phyloP scores from a whole-genome alignment of 805 yeast genomes.

The Nakazawaea sp. region DNA sequence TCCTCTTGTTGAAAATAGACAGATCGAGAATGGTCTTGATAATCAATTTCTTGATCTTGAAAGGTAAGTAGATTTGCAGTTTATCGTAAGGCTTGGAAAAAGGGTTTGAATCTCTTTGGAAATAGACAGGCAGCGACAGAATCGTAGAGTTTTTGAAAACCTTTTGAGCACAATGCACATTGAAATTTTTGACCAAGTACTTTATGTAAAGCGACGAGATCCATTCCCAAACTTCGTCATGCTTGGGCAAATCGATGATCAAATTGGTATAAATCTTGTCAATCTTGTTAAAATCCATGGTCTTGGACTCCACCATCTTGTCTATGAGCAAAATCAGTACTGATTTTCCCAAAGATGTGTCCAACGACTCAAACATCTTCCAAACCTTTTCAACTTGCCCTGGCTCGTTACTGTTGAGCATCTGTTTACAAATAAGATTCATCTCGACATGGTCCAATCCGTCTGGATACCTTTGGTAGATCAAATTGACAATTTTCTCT shows the following conservation, averaged over 20 bases:
- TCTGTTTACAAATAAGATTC: constrained; percentile 22
- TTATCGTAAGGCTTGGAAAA: constrained; percentile 19
- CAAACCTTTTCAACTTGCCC: constrained; percentile 18
- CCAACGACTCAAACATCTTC: constrained; percentile 18
- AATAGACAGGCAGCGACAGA: not conserved
- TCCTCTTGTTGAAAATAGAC: constrained; percentile 1
- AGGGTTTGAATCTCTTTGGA: constrained; percentile 18
- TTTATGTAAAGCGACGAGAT: constrained; percentile 21
- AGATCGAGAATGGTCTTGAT: constrained; percentile 8
- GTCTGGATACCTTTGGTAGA: constrained; percentile 17
- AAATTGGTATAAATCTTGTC: constrained; percentile 16
- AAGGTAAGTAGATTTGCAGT: constrained; percentile 16
- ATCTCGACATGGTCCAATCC: constrained; percentile 21
- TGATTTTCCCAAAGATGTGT: constrained; percentile 17
- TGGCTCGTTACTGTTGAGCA: constrained; percentile 12
- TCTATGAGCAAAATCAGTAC: constrained; percentile 22
- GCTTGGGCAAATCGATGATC: constrained; percentile 10
- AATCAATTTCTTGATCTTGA: constrained; percentile 3
- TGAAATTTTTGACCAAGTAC: constrained; percentile 20
- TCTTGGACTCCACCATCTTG: constrained; percentile 17
- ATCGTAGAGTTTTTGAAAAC: constrained; percentile 16
- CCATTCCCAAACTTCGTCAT: constrained; percentile 23
- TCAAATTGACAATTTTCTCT: constrained; percentile 20
- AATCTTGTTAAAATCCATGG: constrained; percentile 18
- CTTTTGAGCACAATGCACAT: constrained; percentile 16